Evolutionary conservation across 257 asterid species (phyloP).

Genomic region (Echites panduratus): DNA sequence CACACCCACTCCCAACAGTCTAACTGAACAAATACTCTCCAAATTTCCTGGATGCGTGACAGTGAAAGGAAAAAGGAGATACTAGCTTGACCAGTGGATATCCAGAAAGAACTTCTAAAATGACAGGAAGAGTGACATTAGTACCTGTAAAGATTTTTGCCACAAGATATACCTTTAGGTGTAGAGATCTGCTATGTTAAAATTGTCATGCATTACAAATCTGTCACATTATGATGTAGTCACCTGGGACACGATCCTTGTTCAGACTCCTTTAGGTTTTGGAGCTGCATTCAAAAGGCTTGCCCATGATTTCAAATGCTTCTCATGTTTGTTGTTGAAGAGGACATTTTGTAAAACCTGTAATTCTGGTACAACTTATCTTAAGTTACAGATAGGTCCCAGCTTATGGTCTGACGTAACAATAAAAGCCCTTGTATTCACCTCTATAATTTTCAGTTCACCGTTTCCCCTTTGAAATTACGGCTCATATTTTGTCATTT

Average conservation of each 20-base stretch:
- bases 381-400: background rate
- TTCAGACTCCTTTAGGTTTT: background rate
- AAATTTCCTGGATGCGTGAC: no score
- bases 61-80: no score
- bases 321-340: background rate
- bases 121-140: background rate
- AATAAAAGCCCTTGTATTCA: background rate
- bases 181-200: background rate
- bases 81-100: no score
- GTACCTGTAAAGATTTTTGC: background rate
- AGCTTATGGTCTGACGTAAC: background rate
- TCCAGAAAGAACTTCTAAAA: no score
- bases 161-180: background rate
- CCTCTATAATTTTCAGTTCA: background rate
- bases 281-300: background rate
- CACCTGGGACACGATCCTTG: background rate
- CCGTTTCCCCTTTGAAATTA: background rate
- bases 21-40: no score
- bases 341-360: background rate
- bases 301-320: background rate
- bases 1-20: no score
- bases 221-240: background rate
- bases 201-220: background rate
- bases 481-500: background rate
- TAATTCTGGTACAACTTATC: background rate